Conservation (phyloP, 2,329 filamentous ascomycete species). For the Diaporthe aspalathi region DNA sequence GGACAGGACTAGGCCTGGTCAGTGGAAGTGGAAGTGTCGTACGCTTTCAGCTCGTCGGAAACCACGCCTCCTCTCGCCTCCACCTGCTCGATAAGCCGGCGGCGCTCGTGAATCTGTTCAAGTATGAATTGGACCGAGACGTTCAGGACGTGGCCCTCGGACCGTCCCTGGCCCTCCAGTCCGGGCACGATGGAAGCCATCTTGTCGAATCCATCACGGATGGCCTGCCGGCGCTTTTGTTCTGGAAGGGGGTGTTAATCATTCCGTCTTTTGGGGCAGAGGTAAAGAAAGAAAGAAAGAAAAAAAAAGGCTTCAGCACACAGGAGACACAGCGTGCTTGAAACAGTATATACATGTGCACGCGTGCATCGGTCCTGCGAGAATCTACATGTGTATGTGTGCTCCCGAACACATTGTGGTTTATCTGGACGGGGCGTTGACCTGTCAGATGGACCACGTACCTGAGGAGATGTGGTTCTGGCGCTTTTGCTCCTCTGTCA, state of each 20-base stretch:
- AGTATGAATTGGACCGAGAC: slow-evolving; percentile 75
- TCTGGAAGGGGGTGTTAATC: slow-evolving; percentile 42
- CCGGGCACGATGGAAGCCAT: slow-evolving; percentile 85
- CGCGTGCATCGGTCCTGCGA: no score
- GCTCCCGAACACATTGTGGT: neutral
- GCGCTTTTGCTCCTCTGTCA: slow-evolving; percentile 55
- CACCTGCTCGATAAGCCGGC: slow-evolving; percentile 67
- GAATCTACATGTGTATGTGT: neutral
- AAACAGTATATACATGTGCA: neutral
- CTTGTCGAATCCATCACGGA: slow-evolving; percentile 85
- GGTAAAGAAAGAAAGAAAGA: no score
- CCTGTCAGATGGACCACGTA: slow-evolving; percentile 35
- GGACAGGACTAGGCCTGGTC: no score
- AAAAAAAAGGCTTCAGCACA: neutral
- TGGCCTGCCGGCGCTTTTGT: slow-evolving; percentile 63
- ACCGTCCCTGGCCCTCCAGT: slow-evolving; percentile 83
- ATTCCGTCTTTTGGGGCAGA: neutral
- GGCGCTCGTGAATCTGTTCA: slow-evolving; percentile 68
- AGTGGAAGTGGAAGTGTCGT: neutral
- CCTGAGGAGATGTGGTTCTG: slow-evolving; percentile 52
- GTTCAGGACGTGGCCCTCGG: slow-evolving; percentile 85
- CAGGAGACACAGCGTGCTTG: neutral
- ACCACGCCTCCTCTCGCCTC: slow-evolving; percentile 70
- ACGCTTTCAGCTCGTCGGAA: slow-evolving; percentile 48
- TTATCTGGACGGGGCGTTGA: neutral